phyloP scores from a whole-genome alignment of 2,329 filamentous ascomycete species.

The Cytospora mali region DNA sequence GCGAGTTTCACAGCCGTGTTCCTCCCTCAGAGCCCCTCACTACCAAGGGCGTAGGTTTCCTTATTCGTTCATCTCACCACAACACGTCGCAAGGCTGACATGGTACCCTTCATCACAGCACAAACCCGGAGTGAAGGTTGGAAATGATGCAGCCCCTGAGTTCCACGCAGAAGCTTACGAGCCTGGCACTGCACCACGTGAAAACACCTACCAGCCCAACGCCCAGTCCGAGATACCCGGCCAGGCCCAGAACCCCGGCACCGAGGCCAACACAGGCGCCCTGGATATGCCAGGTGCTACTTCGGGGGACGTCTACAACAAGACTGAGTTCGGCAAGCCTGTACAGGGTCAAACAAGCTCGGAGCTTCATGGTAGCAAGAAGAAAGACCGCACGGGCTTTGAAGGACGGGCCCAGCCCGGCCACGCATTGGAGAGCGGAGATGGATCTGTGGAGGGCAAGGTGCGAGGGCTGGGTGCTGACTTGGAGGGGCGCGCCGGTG shows the following conservation, averaged over 20 bases:
- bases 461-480: slow-evolving; percentile 36
- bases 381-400: slow-evolving; percentile 43
- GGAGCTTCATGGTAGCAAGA: slow-evolving; percentile 44
- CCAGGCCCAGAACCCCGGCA: slow-evolving; percentile 39
- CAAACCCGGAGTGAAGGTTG: slow-evolving; percentile 61
- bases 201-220: slow-evolving; percentile 45
- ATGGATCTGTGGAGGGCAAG: slow-evolving; percentile 34
- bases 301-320: slow-evolving; percentile 46
- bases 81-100: slow-evolving; percentile 17
- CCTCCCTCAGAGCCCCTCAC: slow-evolving; percentile 55
- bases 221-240: slow-evolving; percentile 40
- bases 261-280: slow-evolving; percentile 35
- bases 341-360: slow-evolving; percentile 45
- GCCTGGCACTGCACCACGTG: slow-evolving; percentile 63
- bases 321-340: slow-evolving; percentile 47
- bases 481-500: slow-evolving; percentile 29
- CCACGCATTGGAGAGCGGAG: slow-evolving; percentile 28
- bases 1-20: slow-evolving; percentile 57
- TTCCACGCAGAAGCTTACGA: slow-evolving; percentile 65
- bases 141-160: slow-evolving; percentile 61
- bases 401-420: slow-evolving; percentile 42
- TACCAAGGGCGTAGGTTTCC: slow-evolving; percentile 53
- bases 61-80: neutral
- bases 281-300: slow-evolving; percentile 49
- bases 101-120: slow-evolving; percentile 55